phyloP scores from a whole-genome alignment of 2,329 filamentous ascomycete species.

The Thelonectria rubi region DNA sequence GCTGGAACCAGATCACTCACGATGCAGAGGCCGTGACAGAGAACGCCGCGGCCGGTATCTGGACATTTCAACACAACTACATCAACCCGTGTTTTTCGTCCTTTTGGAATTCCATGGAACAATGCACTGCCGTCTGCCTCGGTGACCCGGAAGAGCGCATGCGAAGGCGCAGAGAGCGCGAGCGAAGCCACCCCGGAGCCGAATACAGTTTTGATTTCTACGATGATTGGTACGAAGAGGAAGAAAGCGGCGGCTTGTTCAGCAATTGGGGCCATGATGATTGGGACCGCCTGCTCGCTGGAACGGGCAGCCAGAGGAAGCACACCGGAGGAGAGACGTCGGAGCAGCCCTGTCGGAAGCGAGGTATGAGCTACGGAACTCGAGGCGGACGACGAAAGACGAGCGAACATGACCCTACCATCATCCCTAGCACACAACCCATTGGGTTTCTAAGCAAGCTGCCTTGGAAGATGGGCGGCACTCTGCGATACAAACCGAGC shows the following conservation, averaged over 20 bases:
- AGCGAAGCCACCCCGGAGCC: slow-evolving; percentile 67
- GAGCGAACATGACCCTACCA: slow-evolving; percentile 77
- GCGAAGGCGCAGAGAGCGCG: slow-evolving; percentile 72
- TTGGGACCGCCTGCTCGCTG: slow-evolving; percentile 82
- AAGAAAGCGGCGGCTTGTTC: slow-evolving; percentile 66
- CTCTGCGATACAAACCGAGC: slow-evolving; percentile 86
- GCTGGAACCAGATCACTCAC: slow-evolving; percentile 90
- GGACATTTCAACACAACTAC: slow-evolving; percentile 87
- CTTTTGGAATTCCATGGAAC: slow-evolving; percentile 72
- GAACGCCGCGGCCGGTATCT: slow-evolving; percentile 89
- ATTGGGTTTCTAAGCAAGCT: slow-evolving; percentile 85
- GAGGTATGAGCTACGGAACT: slow-evolving; percentile 91
- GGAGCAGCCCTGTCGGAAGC: slow-evolving; percentile 75
- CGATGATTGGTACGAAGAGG: slow-evolving; percentile 88
- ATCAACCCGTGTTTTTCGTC: slow-evolving; percentile 81
- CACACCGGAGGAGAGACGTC: slow-evolving; percentile 49
- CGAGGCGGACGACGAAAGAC: slow-evolving; percentile 61
- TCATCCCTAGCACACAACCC: slow-evolving; percentile 88
- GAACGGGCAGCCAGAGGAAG: slow-evolving; percentile 63
- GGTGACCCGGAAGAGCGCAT: slow-evolving; percentile 78
- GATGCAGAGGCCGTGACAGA: slow-evolving; percentile 92
- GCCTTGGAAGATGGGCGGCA: slow-evolving; percentile 85
- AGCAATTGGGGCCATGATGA: slow-evolving; percentile 83
- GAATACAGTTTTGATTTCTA: slow-evolving; percentile 97
- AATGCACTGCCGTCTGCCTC: slow-evolving; percentile 75